Percentiles rank a stretch among this genome's conserved stretches.
phyloP scores from a whole-genome alignment of 257 asterid species.

The Ocimum tenuiflorum region DNA sequence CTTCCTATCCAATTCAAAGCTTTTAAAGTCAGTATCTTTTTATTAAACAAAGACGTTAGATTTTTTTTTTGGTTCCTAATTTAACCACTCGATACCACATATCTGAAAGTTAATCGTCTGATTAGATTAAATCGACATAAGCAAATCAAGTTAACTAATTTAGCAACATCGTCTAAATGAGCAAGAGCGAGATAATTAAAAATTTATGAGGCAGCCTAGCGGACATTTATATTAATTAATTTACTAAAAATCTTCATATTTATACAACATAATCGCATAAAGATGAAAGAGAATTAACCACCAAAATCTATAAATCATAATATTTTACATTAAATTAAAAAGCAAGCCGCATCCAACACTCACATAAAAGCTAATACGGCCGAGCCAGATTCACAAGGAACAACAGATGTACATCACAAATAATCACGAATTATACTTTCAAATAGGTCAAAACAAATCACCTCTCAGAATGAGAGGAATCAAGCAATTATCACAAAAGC shows the following conservation, averaged over 20 bases:
- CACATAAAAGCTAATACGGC: not conserved
- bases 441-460: not conserved
- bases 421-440: not conserved
- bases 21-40: slow-evolving; percentile 11
- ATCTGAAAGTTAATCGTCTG: too few species aligned
- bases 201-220: too few species aligned
- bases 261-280: not conserved
- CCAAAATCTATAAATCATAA: not conserved
- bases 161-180: not conserved
- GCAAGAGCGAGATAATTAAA: not conserved
- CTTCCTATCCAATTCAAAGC: slow-evolving; percentile 19
- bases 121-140: not conserved
- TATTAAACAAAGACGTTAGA: not conserved
- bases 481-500: not conserved
- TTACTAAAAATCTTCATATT: not conserved
- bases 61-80: too few species aligned
- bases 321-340: not conserved
- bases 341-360: not conserved
- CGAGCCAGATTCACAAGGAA: slow-evolving; percentile 3
- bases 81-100: too few species aligned
- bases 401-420: not conserved
- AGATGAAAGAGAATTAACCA: not conserved
- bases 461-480: not conserved
- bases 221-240: not conserved
- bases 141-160: not conserved